Base-by-base conservation (phyloP, 2,329 filamentous ascomycete species). In the Beauveria asiatica region DNA sequence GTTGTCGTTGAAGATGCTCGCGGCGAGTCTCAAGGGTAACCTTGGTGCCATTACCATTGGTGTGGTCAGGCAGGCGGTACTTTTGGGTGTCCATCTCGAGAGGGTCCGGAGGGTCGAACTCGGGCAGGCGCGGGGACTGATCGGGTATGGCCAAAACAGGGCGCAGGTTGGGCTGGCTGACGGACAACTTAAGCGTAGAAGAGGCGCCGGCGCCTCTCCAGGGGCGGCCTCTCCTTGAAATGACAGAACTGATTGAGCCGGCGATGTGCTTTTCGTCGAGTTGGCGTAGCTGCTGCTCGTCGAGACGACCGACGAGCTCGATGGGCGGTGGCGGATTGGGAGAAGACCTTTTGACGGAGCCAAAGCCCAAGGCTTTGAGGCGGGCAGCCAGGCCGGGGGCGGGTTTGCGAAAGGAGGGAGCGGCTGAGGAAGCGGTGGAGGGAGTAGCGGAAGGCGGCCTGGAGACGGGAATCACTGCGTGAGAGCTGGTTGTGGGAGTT, bases 61-160 rank as follows among this genome's bases (percentile, higher is more conserved):
- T 82, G 70, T 86, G 83, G 72, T 91, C 87, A 60, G 88, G 87
- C 70, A 90, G 75, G 49, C 85, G 82, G 70, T 90, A 91, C 72
- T 91, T 90, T 69, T 88, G 82, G 60, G 83, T 86, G 73, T 91
- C 88, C 80, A 88, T 85, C 65, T 82, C 81, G 72, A 84, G 67
- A 61, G 78, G 78, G 57, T 78, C 75, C 17, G 75, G 68, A 41
- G 75, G 74, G 66, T 70, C 75, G 71, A 80, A 86, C 74, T 82
- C 79, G 44, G 81, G 81, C 52, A 83, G 73, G 53, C 65, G 74
- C 66, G 63, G 75, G 48, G 68, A 62, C 63, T 72, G 70, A 64
- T 68, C 65, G 63, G 66, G 63, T 64, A 69, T 53, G 48, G 48
- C 64, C 42, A 70, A 64, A 27, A 65, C 60, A 45, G 63, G 59